Base-by-base conservation (phyloP, 1,139 yeast species). In the Scheffersomyces titani region DNA sequence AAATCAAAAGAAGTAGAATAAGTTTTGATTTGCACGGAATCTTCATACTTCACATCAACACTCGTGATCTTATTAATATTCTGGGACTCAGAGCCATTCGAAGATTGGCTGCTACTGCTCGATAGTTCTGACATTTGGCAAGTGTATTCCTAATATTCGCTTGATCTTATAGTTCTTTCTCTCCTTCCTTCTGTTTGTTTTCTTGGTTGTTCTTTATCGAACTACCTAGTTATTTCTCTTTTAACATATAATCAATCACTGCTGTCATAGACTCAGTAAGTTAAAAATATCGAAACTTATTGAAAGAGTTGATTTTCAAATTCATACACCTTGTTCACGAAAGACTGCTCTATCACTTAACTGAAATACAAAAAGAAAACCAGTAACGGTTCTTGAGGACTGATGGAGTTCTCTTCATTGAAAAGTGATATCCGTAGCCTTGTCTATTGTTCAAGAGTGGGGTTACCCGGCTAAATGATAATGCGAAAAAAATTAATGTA, bases 1-100 rank as follows among this genome's bases (percentile, higher is more conserved):
- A 20, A 51, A 54, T 73, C 65, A 54, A 70, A 72, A 7, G 70
- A 63, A 7, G 64, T 60, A 2, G 67, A 46, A 53, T 52, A 61
- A 45, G 63, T 55, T 19, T 49, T 48, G 16, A 67, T 65, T 19
- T 45, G 44, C 1, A 52, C 24, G 6, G 52, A 40, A 36, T 59
- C 60, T 36, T 61, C 52, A 44, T 45, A 51, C 24, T 46, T 44
- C 46, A 48, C 51, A 13, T 21, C n/a, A 3, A 19, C 48, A 19
- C 22, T 13, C n/a, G 48, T 19, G 20, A 19, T 16, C 1, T 46
- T 22, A 6, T 13, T 46, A 16, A 46, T 19, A 16, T 16, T 30
- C 40, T 30, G 40, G 3, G 40, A 30, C 40, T 30, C 40, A 11
- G 40, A 30, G 13, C 40, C 16, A 30, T 30, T 9, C 4, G 40